Evolutionary conservation across 164 flowering plant species (phyloP), one percentile per base, ranked within the genome.

Genomic region (Tinospora cordifolia): DNA sequence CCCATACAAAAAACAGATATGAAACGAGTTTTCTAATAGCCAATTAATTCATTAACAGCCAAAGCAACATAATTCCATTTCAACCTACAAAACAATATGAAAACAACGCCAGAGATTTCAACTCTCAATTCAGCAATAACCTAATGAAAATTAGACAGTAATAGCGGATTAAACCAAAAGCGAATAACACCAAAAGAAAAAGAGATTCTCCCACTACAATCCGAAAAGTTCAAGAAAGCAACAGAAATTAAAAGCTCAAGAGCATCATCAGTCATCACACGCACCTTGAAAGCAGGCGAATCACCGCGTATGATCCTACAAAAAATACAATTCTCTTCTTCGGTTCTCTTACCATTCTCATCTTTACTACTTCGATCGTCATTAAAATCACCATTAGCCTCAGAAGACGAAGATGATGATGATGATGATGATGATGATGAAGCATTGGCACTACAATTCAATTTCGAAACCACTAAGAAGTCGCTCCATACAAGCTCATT

Each of bases 291-390:
- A 71, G 93, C 86, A 19, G 90, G 95, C 41, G 91, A 80, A 70
- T 90, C 83, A 3, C 93, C 93, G 17, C 79, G 78, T 62, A 87
- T 75, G 75, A 92, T 92, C 85, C 74, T 80, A 75, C 97, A 92
- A 67, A 92, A 92, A 39, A 90, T 81, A 66, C 95, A 91, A 76
- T 67, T 71, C 49, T 75, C 80, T 19, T 66, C 74, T 30, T 30
- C 36, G 3, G 54, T 27, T 65, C 49, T 46, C 68, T 69, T 66
- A 24, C 26, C 68, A 15, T 41, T 3, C 19, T 40, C 36, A 30
- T 30, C 62, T 6, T 5, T 13, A 8, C 54, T 34, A 54, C 54
- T 3, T 25, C 24, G 41, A 36, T 40, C 69, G 66, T 67, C 68
- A 36, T 22, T n/a, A 47, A 8, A 41, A 70, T 40, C 38, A 58